Evolutionary conservation across 1,284 basidiomycete genomes (phyloP).

Genomic region (Fomes fomentarius): DNA sequence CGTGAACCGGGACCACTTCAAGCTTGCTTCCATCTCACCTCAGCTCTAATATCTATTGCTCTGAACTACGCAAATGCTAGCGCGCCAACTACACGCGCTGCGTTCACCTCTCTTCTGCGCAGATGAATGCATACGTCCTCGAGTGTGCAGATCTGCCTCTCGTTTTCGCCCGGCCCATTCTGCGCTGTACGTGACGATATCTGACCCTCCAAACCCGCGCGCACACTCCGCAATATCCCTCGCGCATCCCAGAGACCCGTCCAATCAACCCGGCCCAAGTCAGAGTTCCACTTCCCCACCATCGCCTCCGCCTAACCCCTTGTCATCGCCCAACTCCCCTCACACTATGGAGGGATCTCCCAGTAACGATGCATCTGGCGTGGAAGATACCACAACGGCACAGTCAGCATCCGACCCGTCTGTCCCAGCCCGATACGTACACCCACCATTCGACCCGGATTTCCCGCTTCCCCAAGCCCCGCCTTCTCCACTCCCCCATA

Average conservation of each 20-base stretch:
- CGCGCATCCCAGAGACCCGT: constrained; percentile 38
- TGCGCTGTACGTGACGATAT: constrained; percentile 22
- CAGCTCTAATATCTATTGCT: too few relatives aligned
- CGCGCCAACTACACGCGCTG: constrained; percentile 18
- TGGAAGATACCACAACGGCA: background rate
- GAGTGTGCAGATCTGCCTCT: constrained; percentile 5
- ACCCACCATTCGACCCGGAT: constrained; percentile 23
- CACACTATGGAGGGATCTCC: constrained; percentile 18
- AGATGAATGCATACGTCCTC: constrained; percentile 10
- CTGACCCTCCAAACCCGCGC: constrained; percentile 25
- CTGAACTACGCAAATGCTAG: constrained; percentile 17
- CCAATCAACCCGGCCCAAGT: constrained; percentile 13
- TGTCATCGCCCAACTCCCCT: constrained; percentile 13
- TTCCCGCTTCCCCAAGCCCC: constrained; percentile 27
- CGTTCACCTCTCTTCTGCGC: constrained; percentile 2
- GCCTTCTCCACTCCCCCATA: constrained; percentile 24
- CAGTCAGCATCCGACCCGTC: constrained; percentile 11
- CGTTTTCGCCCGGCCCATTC: constrained; percentile 10
- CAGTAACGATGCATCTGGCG: background rate
- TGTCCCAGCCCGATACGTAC: constrained; percentile 19
- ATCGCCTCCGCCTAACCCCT: constrained; percentile 1
- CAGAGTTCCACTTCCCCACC: constrained; percentile 7
- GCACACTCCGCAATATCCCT: constrained; percentile 28
- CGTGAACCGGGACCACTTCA: too few relatives aligned
- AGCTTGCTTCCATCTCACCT: background rate